Evolutionary conservation across 306 rosid genomes (phyloP), one percentile per base, ranked within the genome.

Genomic region (Rubus parviflorus): DNA sequence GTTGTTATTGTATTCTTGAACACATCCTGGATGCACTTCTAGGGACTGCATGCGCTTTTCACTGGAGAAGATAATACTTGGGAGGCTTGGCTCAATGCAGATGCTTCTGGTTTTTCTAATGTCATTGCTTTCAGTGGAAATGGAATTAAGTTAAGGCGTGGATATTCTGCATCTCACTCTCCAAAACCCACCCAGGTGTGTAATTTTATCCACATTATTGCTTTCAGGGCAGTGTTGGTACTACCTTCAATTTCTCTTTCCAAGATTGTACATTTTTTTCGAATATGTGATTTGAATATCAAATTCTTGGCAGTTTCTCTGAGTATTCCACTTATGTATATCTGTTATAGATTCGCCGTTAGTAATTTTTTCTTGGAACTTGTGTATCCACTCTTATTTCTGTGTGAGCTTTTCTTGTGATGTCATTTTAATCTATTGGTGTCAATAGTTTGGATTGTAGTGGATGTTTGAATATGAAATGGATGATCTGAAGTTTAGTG

Each of bases 31-130:
- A 56, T 81, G 72, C 65, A 70, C 77, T 77, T 85, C 86, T 79
- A 95, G 99, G 97, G 98, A 70, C 78, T 96, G 78, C 91, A 96
- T 88, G 97, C 96, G 61, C 96, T 92, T 85, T 96, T 96, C 88
- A 88, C 88, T 0, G 99, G 98, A 79, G 99, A 96, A 83, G 99
- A 96, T 80, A 85, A 89, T 72, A 87, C 91, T 17, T 96, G 99
- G 99, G 99, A 96, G 86, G 98, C 97, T 81, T 91, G 99, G 98
- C 89, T 96, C 82, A 90, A 86, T 83, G 81, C 84, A 75, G 97
- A 92, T 80, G 83, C 97, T 80, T 92, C 98, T 82, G 96, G 98
- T 68, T 86, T 92, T 88, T 84, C 97, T 75, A 87, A 84, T 77
- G 79, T 91, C 72, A 83, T 91, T 79, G 48, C 87, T 75, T 77